Percentiles rank a stretch among this genome's conserved stretches.
Evolutionary conservation across 139 green algal genomes (phyloP).

Genomic region (Parachlorella kessleri): DNA sequence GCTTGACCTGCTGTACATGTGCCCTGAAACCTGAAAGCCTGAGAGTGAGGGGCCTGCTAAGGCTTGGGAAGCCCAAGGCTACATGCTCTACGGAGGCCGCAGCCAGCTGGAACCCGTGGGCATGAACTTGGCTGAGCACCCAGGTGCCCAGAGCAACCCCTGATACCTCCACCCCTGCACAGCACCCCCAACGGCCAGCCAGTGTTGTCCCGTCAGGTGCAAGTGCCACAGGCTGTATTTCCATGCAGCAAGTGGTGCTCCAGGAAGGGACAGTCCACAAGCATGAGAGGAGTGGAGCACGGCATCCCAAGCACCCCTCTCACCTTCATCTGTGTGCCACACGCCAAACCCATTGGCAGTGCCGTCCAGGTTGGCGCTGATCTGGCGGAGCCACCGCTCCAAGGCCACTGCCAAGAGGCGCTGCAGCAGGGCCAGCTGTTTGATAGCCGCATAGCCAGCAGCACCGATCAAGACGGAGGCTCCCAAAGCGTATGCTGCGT

Average conservation of each 20-base stretch:
- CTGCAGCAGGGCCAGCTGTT: constrained; percentile 32
- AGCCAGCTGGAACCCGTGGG: constrained; percentile 8
- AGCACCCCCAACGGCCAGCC: not conserved
- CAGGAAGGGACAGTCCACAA: too few species aligned
- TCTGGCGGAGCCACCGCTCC: constrained; percentile 4
- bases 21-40: constrained; percentile 8
- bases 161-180: constrained; percentile 31
- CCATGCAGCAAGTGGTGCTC: too few species aligned
- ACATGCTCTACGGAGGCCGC: constrained; percentile 9
- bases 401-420: constrained; percentile 22
- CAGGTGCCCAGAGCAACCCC: not conserved
- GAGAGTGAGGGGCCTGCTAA: constrained; percentile 29
- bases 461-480: not conserved
- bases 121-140: not conserved
- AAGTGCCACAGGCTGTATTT: too few species aligned
- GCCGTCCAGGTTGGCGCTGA: constrained; percentile 1
- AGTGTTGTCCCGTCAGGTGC: not conserved
- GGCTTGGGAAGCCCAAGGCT: constrained; percentile 39
- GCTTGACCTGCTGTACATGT: constrained; percentile 38
- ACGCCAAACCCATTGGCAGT: constrained; percentile 12
- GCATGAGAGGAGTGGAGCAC: too few species aligned
- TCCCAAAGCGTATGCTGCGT: not conserved
- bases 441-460: constrained; percentile 20
- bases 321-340: constrained; percentile 36
- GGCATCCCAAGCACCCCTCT: too few species aligned